Evolutionary conservation across 345 rosid species (phyloP).

Genomic region (Mallotus nudiflorus): DNA sequence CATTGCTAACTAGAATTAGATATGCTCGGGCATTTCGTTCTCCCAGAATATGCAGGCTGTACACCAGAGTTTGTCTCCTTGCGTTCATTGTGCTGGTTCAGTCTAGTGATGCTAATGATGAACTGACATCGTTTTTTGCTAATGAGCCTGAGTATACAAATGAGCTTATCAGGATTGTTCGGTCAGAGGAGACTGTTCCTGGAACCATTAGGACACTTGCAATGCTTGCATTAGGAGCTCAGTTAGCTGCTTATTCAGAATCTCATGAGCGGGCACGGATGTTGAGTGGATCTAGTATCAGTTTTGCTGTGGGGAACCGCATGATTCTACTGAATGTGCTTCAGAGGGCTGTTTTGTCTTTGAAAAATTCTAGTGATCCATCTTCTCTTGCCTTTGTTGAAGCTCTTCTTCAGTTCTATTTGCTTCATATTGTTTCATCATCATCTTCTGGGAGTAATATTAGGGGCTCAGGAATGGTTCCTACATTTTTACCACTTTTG

Average conservation of each 20-base stretch:
- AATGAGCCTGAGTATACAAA: constrained; percentile 97
- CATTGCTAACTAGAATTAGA: constrained; percentile 86
- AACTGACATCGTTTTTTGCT: constrained; percentile 80
- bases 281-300: constrained; percentile 88
- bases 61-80: constrained; percentile 90
- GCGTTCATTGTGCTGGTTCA: constrained; percentile 94
- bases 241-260: constrained; percentile 88
- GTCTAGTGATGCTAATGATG: constrained; percentile 91
- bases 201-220: constrained; percentile 89
- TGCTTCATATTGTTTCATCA: constrained; percentile 92
- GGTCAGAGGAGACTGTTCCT: constrained; percentile 78
- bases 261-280: constrained; percentile 94
- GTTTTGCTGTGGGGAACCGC: constrained; percentile 87
- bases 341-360: constrained; percentile 82
- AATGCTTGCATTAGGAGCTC: constrained; percentile 94
- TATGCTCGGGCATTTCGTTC: constrained; percentile 90
- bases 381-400: constrained; percentile 89
- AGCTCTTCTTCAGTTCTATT: constrained; percentile 92
- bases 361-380: constrained; percentile 78
- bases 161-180: constrained; percentile 88
- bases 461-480: constrained; percentile 96
- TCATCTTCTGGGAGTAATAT: constrained; percentile 91
- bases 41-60: constrained; percentile 78
- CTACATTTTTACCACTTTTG: constrained; percentile 88
- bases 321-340: constrained; percentile 93